Evolutionary conservation across 495 filamentous ascomycete genomes (phyloP), one percentile per base, ranked within the genome.

Genomic region (Xylaria venustula): DNA sequence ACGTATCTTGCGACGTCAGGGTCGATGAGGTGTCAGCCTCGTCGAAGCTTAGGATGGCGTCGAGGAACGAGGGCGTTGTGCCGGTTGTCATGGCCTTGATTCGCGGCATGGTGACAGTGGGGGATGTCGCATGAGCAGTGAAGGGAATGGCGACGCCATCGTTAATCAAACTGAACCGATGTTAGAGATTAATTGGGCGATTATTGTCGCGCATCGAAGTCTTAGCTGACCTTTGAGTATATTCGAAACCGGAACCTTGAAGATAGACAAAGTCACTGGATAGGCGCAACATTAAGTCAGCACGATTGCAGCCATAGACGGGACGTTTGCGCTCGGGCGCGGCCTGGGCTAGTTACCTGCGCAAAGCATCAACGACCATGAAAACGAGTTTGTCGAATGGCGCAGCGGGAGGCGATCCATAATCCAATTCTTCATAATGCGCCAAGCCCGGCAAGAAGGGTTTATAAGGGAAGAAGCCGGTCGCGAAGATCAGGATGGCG

Each of bases 41-140:
- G 54, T 93, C 91, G 70, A 99, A 91, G 70, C 96, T 99, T 41
- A 99, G 83, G 53, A 99, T 93, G 22, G 97, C 90, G 73, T 99
- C 94, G 26, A 97, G 84, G 71, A 99, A 99, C 1, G 93, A 96
- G 9, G 94, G 94, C 47, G 96, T 91, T 4, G 92, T 96, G 48
- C 94, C 94, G 2, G 95, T 98, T 3, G 94, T 98, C 51, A 99
- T 92, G 19, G 95, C 93, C 76, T 99, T 99, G 64, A 99, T 83
- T 28, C 94, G 87, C 54, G 94, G 94, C 95, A 99, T 97, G 22
- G 94, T 99, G 63, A 99, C 93, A 15, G 94, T 99, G 9, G 94
- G 94, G 42, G 95, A 90, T 8, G 89, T 88, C n/a, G 94, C 94
- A 83, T 96, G 90, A 25, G 93, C 93, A 15, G 94, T 98, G 68